phyloP scores from a whole-genome alignment of 108 stramenopile genomes.

The Skeletonema marinoi region DNA sequence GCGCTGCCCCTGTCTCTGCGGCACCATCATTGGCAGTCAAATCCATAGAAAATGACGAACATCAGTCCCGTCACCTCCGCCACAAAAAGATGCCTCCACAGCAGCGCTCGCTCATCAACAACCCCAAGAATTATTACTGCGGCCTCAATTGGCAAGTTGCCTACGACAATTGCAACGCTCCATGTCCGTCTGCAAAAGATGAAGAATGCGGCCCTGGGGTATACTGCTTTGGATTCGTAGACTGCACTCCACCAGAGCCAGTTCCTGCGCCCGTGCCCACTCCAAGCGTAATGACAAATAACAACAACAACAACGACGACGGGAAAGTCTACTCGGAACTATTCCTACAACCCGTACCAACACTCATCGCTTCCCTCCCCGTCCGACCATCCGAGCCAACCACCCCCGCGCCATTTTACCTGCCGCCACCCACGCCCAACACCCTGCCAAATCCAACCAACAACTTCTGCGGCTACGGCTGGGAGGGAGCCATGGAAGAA shows the following conservation, averaged over 20 bases:
- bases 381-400: slow-evolving; percentile 4
- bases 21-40: neutral
- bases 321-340: neutral
- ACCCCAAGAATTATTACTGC: slow-evolving; percentile 16
- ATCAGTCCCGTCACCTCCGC: neutral
- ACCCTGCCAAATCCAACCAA: slow-evolving; percentile 26
- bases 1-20: neutral
- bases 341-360: slow-evolving; percentile 5
- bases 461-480: slow-evolving; percentile 50
- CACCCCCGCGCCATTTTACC: slow-evolving; percentile 24
- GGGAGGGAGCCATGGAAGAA: slow-evolving; percentile 36
- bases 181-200: slow-evolving; percentile 28
- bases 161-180: slow-evolving; percentile 27
- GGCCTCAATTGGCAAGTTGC: slow-evolving; percentile 41
- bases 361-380: slow-evolving; percentile 29
- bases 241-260: slow-evolving; percentile 18
- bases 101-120: neutral
- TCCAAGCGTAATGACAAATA: neutral
- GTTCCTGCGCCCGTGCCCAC: neutral
- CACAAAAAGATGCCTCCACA: neutral
- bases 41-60: neutral
- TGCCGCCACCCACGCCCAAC: slow-evolving; percentile 34
- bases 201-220: slow-evolving; percentile 40
- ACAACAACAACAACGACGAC: neutral
- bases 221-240: slow-evolving; percentile 37